Evolutionary conservation across 352 stramenopile genomes (phyloP), one percentile per base, ranked within the genome.

Genomic region (Phytophthora uliginosa): DNA sequence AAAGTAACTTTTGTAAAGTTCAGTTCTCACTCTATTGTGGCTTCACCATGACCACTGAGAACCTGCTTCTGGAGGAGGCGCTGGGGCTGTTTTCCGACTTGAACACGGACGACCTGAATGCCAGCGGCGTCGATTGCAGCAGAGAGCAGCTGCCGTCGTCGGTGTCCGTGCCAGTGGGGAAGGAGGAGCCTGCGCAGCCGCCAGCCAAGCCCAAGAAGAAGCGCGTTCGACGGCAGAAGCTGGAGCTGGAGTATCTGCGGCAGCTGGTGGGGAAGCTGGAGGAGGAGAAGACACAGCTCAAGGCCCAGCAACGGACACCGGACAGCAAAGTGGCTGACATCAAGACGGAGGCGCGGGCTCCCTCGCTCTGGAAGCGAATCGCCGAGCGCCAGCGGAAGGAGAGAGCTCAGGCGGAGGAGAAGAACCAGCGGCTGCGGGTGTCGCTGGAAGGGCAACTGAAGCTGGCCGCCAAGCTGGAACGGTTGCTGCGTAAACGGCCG

Each of bases 241-340:
- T 79, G 58, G 78, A 85, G 57, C 69, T 85, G 7, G 62, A 75
- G 15, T 83, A 83, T 28, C 73, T 85, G 34, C 68, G 78, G 17
- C 52, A 69, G 24, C 53, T 76, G 7, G 73, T 83, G 34, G 68
- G 56, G 24, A 81, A 82, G 26, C 50, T 82, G 26, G 67, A 82
- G 53, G 28, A 60, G 42, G 51, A 73, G 56, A 69, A 77, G 59
- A 28, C 42, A 33, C 26, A 66, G 42, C 62, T 81, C 26, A 70
- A 81, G 50, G 26, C 31, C 34, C 58, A 52, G 17, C 63, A 71
- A 18, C 17, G 42, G 8, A 9, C 18, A 18, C 17, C 38, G 10
- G 12, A 18, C 38, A 45, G 38, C 13, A 33, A 24, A 18, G 50
- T 18, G 7, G 13, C 34, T 31, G 45, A 1, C 18, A 22, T 18